phyloP scores from a whole-genome alignment of 371 early-diverging fungal species.

The Mucor mucedo region DNA sequence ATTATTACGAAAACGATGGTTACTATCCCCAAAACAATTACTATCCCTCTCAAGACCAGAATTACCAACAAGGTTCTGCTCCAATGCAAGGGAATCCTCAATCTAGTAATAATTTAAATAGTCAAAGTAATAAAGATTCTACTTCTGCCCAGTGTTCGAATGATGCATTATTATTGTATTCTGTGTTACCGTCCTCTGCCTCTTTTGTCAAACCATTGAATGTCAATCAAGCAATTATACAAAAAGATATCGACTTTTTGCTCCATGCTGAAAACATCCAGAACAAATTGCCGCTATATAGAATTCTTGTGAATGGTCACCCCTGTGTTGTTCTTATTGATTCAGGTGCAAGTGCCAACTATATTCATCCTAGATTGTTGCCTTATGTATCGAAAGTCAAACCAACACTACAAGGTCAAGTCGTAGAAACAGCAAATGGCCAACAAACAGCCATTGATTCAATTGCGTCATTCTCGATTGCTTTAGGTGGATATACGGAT shows the following conservation, averaged over 20 bases:
- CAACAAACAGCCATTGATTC: background rate
- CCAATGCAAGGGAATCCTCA: too few relatives aligned
- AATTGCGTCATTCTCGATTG: background rate
- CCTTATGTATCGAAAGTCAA: background rate
- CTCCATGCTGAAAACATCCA: background rate
- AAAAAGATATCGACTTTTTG: background rate
- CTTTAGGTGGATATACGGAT: too few relatives aligned
- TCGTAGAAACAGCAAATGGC: constrained; percentile 15
- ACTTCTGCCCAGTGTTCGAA: too few relatives aligned
- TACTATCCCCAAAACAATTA: too few relatives aligned
- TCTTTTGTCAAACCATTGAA: background rate
- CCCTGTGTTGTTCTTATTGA: background rate
- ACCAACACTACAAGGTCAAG: background rate
- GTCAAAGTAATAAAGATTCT: too few relatives aligned
- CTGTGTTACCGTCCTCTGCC: background rate
- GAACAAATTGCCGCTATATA: background rate
- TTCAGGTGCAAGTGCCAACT: constrained; percentile 6
- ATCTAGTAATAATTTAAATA: too few relatives aligned
- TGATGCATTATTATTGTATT: background rate
- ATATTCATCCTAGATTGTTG: background rate
- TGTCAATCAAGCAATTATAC: background rate
- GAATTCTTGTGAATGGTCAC: background rate
- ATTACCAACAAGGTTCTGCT: too few relatives aligned
- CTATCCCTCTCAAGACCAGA: too few relatives aligned
- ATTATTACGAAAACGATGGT: too few relatives aligned